Evolutionary conservation across 768 basidiomycete species (phyloP), one percentile per base, ranked within the genome.

Genomic region (Pisolithus marmoratus): DNA sequence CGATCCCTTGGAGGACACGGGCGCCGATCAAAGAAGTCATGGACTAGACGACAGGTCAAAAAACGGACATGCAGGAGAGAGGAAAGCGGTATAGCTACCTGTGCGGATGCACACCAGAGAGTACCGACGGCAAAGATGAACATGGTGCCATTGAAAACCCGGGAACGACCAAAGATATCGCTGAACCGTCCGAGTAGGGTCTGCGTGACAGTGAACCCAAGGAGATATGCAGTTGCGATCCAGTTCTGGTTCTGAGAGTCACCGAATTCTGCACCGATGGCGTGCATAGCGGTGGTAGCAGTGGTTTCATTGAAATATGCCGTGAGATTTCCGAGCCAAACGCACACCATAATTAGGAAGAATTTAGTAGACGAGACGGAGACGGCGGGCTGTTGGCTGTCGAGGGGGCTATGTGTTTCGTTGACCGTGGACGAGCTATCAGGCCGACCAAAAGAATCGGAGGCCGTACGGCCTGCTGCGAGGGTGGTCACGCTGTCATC

Each of bases 181-280:
- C 70, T 66, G 48, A 69, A 70, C 34, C 58, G 64, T 50, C 68
- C 68, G 9, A 69, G 68, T 1, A 69, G 53, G 0, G 64, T 69
- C 43, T 69, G 68, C 0, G 70, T 69, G 55, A 71, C 70, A 40
- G 70, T 69, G 41, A 69, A 69, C 26, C 68, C 68, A 58, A 69
- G 50, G 53, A 69, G 54, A 52, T 69, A 69, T 4, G 68, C 63
- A 0, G 68, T 69, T 2, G 68, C 68, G 31, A 69, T 57, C 68
- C 68, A 69, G 46, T 69, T 69, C 23, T 69, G 68, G 58, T 64
- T 68, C 1, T 68, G 47, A 20, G 70, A 60, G 8, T 56, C 60
- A 11, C 54, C 22, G 34, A 69, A 67, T 24, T 69, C 58, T 17
- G 62, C 62, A 14, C 66, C 54, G 38, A 69, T 69, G 59, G 62